Percentiles rank a stretch among this genome's conserved stretches.
Conservation (phyloP, 139 green algal genomes). For the Closterium sp. region DNA sequence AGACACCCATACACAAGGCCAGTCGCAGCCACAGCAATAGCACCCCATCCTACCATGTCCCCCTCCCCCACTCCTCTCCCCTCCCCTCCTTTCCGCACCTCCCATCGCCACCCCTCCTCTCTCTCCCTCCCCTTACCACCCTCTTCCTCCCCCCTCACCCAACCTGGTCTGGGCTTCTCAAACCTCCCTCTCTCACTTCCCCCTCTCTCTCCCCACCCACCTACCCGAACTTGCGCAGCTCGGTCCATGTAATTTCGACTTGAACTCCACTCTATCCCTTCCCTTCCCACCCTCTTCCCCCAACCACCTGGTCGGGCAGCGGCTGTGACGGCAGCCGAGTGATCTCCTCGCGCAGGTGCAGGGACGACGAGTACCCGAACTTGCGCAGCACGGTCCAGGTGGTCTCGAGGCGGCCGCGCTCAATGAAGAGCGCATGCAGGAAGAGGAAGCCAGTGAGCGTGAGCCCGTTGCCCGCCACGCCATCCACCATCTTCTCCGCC, state of each 20-base stretch:
- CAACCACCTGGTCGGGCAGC: not conserved
- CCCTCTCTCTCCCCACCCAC: not conserved
- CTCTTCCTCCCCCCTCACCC: not conserved
- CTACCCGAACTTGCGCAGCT: not conserved
- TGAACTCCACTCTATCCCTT: no score
- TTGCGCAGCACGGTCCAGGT: conserved; percentile 72
- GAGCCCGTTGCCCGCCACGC: conserved; percentile 63
- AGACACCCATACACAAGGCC: not conserved
- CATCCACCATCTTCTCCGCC: conserved; percentile 65
- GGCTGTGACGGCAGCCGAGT: not conserved
- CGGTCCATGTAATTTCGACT: no score
- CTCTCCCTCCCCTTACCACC: not conserved
- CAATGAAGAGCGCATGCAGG: conserved; percentile 93
- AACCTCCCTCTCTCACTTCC: not conserved
- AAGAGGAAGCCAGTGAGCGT: conserved; percentile 90
- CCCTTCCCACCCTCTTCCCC: not conserved
- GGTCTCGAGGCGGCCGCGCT: conserved; percentile 84
- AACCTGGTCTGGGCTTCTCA: not conserved
- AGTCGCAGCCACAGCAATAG: not conserved
- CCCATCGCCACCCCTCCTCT: not conserved
- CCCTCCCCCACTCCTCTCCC: no score
- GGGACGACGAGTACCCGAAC: conserved; percentile 36
- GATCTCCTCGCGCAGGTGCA: conserved; percentile 10
- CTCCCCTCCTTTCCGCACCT: not conserved
- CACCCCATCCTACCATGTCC: not conserved